phyloP scores from a whole-genome alignment of 208 protist genomes.

The Endotrypanum monterogeii region DNA sequence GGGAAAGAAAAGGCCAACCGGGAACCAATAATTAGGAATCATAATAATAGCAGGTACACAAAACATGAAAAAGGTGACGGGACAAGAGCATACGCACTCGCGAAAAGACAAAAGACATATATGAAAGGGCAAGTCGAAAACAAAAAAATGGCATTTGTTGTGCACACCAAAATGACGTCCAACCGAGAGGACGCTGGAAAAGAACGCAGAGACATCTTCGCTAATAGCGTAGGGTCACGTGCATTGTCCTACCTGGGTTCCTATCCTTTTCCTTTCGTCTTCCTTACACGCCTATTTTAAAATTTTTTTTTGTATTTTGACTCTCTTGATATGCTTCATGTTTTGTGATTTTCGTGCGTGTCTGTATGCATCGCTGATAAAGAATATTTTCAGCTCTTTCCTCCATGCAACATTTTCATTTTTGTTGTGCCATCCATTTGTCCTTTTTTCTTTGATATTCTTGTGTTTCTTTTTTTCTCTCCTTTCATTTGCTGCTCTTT shows the following conservation, averaged over 20 bases:
- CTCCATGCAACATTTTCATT: not conserved
- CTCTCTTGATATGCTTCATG: no score
- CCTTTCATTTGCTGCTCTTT: not conserved
- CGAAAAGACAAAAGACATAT: not conserved
- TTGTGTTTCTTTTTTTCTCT: not conserved
- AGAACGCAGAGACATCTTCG: not conserved
- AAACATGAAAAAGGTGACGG: not conserved
- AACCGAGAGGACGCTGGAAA: slow-evolving; percentile 6
- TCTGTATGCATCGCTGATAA: not conserved
- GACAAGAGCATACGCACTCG: not conserved
- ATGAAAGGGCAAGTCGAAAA: not conserved
- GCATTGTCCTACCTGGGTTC: no score
- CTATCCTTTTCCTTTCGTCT: no score
- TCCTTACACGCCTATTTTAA: no score
- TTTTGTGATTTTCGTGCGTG: no score
- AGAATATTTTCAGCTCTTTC: slow-evolving; percentile 10
- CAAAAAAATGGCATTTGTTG: not conserved
- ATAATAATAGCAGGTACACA: slow-evolving; percentile 1
- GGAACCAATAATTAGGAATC: not conserved
- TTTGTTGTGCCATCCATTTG: slow-evolving; percentile 12
- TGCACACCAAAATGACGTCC: not conserved
- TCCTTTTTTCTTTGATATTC: slow-evolving; percentile 1
- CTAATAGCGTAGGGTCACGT: no score
- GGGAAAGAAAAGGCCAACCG: not conserved
- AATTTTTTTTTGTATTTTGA: no score